Evolutionary conservation across 768 basidiomycete species (phyloP).

Genomic region (Suillus luteus): DNA sequence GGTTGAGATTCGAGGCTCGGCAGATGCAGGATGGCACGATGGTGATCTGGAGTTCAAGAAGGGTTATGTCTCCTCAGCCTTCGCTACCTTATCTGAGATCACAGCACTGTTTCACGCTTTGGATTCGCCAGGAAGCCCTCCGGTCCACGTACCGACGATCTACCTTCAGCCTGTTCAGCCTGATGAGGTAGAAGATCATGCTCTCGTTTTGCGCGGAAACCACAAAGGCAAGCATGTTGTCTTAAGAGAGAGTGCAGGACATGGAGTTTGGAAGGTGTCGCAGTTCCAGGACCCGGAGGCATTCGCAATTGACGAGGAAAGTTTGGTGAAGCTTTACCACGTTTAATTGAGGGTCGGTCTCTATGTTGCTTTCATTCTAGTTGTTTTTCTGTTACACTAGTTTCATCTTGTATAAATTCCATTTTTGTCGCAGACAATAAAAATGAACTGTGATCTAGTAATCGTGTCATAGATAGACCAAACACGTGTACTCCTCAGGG

Average conservation of each 20-base stretch:
- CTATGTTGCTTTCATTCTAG: not conserved
- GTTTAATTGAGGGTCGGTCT: slow-evolving; percentile 1
- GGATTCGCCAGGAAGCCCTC: slow-evolving; percentile 35
- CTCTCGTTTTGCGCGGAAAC: slow-evolving; percentile 49
- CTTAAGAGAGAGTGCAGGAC: slow-evolving; percentile 41
- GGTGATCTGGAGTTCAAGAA: slow-evolving; percentile 31
- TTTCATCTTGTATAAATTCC: not conserved
- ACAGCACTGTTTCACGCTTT: slow-evolving; percentile 32
- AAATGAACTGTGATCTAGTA: slow-evolving; percentile 2
- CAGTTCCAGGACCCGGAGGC: slow-evolving; percentile 17
- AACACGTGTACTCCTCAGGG: slow-evolving; percentile 34
- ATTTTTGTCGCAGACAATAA: slow-evolving; percentile 4
- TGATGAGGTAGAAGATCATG: slow-evolving; percentile 43
- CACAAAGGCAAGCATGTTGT: slow-evolving; percentile 46
- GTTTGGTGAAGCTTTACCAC: slow-evolving; percentile 30
- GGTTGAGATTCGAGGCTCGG: slow-evolving; percentile 31
- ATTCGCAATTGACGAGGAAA: slow-evolving; percentile 20
- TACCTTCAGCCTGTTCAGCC: slow-evolving; percentile 47
- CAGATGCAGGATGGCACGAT: slow-evolving; percentile 24
- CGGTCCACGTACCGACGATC: slow-evolving; percentile 40
- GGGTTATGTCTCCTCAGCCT: slow-evolving; percentile 31
- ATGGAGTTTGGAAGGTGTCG: slow-evolving; percentile 27
- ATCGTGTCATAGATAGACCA: slow-evolving; percentile 15
- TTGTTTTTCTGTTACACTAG: not conserved
- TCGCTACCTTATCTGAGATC: slow-evolving; percentile 30